phyloP scores from a whole-genome alignment of 139 green algal genomes.

The Chlorella sp. region DNA sequence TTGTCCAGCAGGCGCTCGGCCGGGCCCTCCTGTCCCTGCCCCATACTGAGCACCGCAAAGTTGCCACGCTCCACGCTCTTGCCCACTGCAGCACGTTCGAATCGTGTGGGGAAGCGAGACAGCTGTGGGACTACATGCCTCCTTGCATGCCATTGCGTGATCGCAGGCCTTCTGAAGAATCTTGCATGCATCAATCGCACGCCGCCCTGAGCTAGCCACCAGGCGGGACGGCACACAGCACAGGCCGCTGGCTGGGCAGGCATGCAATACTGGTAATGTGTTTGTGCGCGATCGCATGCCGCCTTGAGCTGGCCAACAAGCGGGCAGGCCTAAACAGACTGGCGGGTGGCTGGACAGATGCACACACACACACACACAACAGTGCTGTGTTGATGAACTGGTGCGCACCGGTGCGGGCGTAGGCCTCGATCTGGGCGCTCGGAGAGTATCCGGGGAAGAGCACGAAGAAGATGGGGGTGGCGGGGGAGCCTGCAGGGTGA shows the following conservation, averaged over 20 bases:
- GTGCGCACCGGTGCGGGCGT: constrained; percentile 76
- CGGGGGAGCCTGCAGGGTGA: not conserved
- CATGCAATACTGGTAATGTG: not conserved
- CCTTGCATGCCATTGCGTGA: too few species aligned
- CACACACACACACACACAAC: too few species aligned
- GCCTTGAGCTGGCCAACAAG: too few species aligned
- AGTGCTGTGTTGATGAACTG: too few species aligned
- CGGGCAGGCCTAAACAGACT: too few species aligned
- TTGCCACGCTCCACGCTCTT: constrained; percentile 74
- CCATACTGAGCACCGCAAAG: constrained; percentile 82
- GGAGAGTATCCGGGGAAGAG: constrained; percentile 90
- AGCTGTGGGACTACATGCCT: not conserved
- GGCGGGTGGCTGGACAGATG: too few species aligned
- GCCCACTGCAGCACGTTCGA: constrained; percentile 35
- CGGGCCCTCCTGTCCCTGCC: constrained; percentile 72
- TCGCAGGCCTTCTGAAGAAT: too few species aligned
- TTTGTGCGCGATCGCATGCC: too few species aligned
- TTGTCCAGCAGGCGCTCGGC: constrained; percentile 28
- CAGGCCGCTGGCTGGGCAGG: not conserved
- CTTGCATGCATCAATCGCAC: too few species aligned
- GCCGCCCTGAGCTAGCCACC: too few species aligned
- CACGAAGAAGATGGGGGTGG: constrained; percentile 90
- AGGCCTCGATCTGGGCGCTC: constrained; percentile 86
- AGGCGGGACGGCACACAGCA: too few species aligned
- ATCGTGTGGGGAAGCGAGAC: not conserved